These are phyloP conservation scores for Lentithecium fluviatile DNA, from an alignment of 495 filamentous ascomycete species.

Conservation along the genomic window DNA sequence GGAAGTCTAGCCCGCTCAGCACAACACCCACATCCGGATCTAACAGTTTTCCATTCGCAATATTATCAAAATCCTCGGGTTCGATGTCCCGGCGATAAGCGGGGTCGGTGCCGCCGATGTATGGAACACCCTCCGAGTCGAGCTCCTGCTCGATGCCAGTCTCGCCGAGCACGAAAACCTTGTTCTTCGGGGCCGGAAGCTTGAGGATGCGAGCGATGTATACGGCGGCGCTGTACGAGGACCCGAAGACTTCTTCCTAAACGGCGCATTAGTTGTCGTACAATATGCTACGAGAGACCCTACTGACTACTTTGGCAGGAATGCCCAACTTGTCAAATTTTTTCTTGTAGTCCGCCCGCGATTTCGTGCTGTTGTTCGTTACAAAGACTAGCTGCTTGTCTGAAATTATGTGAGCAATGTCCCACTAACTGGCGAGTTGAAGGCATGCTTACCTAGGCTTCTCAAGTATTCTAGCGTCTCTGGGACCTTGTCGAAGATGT, in stretches of 20 bases:
- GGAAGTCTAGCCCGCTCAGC: conserved; percentile 84
- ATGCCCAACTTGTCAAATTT: conserved; percentile 85
- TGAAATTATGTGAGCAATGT: conserved; percentile 37
- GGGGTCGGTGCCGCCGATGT: conserved; percentile 87
- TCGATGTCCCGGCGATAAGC: conserved; percentile 70
- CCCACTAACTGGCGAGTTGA: background rate
- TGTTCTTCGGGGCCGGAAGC: conserved; percentile 73
- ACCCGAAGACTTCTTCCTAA: conserved; percentile 92
- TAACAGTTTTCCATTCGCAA: conserved; percentile 72
- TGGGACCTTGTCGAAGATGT: conserved; percentile 75
- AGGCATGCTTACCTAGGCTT: conserved; percentile 60
- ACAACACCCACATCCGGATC: conserved; percentile 89
- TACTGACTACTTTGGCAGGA: conserved; percentile 60
- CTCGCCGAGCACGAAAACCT: conserved; percentile 92
- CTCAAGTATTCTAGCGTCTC: conserved; percentile 81
- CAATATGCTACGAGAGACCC: background rate
- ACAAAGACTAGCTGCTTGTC: conserved; percentile 95
- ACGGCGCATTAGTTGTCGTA: background rate
- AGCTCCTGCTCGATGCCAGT: conserved; percentile 88
- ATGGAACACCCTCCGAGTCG: conserved; percentile 68
- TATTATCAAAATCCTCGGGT: conserved; percentile 70
- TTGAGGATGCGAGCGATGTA: conserved; percentile 93
- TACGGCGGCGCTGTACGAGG: conserved; percentile 88
- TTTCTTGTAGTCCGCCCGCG: conserved; percentile 84
- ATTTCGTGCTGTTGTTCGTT: conserved; percentile 98